phyloP scores from a whole-genome alignment of 805 yeast species.

The Priceomyces haplophilus region DNA sequence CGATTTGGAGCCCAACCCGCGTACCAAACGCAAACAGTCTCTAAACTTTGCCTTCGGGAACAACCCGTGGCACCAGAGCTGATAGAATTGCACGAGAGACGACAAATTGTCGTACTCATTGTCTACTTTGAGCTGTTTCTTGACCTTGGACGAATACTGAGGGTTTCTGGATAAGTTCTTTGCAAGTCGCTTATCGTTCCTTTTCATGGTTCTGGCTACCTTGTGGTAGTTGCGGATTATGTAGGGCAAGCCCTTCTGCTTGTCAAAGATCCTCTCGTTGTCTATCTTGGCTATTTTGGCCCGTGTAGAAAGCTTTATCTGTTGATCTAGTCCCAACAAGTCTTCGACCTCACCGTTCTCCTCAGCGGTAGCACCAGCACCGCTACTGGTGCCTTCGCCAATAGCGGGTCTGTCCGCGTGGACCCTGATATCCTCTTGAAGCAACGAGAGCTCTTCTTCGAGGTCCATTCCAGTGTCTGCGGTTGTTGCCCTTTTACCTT shows the following conservation, averaged over 20 bases:
- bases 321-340: constrained; percentile 34
- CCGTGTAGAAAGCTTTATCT: constrained; percentile 31
- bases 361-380: not conserved
- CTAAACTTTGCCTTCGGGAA: constrained; percentile 78
- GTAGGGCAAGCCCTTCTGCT: constrained; percentile 31
- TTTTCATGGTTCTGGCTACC: constrained; percentile 22
- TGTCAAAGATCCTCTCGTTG: constrained; percentile 35
- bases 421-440: constrained; percentile 4
- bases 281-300: constrained; percentile 36
- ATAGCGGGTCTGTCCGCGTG: not conserved
- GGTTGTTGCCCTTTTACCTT: not conserved
- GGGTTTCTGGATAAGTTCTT: constrained; percentile 12
- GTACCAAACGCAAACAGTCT: constrained; percentile 59
- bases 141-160: constrained; percentile 5
- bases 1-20: constrained; percentile 45
- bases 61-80: constrained; percentile 49
- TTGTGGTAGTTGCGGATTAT: constrained; percentile 29
- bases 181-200: constrained; percentile 23
- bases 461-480: constrained; percentile 7
- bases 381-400: too few relatives aligned
- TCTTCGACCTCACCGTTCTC: constrained; percentile 16
- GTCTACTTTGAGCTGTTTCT: constrained; percentile 21
- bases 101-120: constrained; percentile 34
- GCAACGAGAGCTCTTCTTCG: constrained; percentile 10
- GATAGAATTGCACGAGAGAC: constrained; percentile 39